Base-by-base conservation (phyloP, 1,139 yeast species). In the Blastobotrys apis region DNA sequence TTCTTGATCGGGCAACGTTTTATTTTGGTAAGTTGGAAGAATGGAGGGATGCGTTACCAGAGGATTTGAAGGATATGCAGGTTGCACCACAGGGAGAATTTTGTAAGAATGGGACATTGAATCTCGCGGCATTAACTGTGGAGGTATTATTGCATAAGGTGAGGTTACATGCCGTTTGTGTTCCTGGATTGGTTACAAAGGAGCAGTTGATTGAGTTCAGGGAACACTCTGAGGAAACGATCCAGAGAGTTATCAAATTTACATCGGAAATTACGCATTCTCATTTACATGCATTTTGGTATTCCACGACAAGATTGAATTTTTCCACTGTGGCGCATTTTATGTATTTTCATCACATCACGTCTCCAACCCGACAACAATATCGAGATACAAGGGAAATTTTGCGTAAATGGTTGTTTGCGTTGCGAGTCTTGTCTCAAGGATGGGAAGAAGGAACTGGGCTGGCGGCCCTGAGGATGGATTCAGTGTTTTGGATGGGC, bases 371-470 rank as follows among this genome's bases (percentile, higher is more conserved):
- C 1, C 52, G 54, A 3, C 50, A 52, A 21, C 68, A 65, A 48
- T 57, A 54, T 42, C 53, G 52, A 15, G 61, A 58, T 22, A 57
- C 64, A 6, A 53, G 55, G 10, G 60, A 56, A 25, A 52, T 52
- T 16, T 50, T 64, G 35, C 56, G 64, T n/a, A 61, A 62, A 37
- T 65, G 69, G 68, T 54, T 62, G 25, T 54, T 54, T 49, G 57
- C 60, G 3, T 36, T 59, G 30, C 52, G 60, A 37, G 59, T 55
- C 17, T 47, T 60, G 31, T 47, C 56, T 27, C 59, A 58, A 43
- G 60, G 62, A 12, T 60, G 64, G 69, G 67, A 61, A 35, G 68
- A 65, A 43, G 69, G 69, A 17, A 58, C 67, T 6, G 67, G 68
- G 6, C 49, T 65, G 17, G 68, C 68, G 0, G 58, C 59, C 0